Base-by-base conservation (phyloP, 108 stramenopile species). In the Skeletonema tropicum region DNA sequence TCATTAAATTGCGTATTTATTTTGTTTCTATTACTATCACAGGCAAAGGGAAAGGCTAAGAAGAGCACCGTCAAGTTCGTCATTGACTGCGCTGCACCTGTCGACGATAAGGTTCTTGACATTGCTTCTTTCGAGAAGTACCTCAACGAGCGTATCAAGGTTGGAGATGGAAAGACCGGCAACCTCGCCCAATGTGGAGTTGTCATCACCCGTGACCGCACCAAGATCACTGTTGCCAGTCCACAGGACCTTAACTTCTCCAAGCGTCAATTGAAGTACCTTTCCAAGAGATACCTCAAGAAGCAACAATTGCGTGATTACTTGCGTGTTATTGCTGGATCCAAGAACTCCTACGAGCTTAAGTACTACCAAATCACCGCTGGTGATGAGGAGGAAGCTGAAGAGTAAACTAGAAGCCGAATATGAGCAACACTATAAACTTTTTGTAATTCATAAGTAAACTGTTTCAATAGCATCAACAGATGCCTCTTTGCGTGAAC, bases 261-360 rank as follows among this genome's bases (percentile, higher is more conserved):
- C 67, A 99, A 99, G 91, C 92, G 99, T 69, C 98, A 99, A 86
- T 83, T 99, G 46, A 99, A 99, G 84, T 99, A 98, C 87, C 86
- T 99, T 19, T 87, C 96, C 69, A 99, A 99, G 94, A 93, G 98
- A 79, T 98, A 97, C 96, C 93, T 99, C 80, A 98, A 98, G 94
- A 98, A 98, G 90, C 96, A 97, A 75, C 94, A 97, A 80, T 86
- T 98, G 65, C 94, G 96, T 58, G 97, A 98, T 92, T 99, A 97
- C 87, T 82, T 99, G 48, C 97, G 96, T 64, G 98, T 99, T 17
- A 92, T 99, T 68, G 98, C 98, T 48, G 82, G 91, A n/a, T 83
- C 84, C 76, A 98, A 98, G 89, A 92, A 93, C 82, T 95, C 96
- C 21, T 96, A 96, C 84, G 92, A 94, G 79, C 73, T 96, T 76